These are phyloP conservation scores for Tripterygium wilfordii DNA, from an alignment of 177 flowering plant genomes.

Conservation along the genomic window DNA sequence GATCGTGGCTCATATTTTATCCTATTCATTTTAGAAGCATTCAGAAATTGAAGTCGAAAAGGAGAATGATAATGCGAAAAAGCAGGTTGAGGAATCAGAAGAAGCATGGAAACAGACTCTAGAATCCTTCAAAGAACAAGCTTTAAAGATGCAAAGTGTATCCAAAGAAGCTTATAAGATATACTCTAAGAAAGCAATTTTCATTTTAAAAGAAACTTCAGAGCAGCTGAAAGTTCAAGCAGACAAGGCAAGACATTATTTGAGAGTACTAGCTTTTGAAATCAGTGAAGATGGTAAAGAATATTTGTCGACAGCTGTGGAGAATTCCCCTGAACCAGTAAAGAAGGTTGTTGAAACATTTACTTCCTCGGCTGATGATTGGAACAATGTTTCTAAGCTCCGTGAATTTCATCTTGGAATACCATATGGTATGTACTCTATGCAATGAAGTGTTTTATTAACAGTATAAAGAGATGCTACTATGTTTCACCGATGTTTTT, in stretches of 20 bases:
- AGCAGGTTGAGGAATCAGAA: conserved; percentile 41
- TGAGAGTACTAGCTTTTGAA: conserved; percentile 51
- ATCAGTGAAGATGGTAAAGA: conserved; percentile 57
- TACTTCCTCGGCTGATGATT: conserved; percentile 47
- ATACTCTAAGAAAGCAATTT: conserved; percentile 61
- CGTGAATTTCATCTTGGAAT: conserved; percentile 84
- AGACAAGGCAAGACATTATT: conserved; percentile 64
- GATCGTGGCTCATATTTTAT: no score
- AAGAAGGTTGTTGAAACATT: conserved; percentile 79
- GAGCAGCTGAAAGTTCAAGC: conserved; percentile 71
- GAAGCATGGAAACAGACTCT: conserved; percentile 68
- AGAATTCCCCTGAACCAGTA: conserved; percentile 70
- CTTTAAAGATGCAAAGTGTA: conserved; percentile 66
- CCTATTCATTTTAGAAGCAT: no score
- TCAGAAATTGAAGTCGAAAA: conserved; percentile 58
- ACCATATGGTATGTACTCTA: conserved; percentile 75
- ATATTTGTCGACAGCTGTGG: conserved; percentile 54
- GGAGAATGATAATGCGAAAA: conserved; percentile 25
- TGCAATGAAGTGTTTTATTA: no score
- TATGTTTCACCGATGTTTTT: no score
- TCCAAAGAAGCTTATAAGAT: conserved; percentile 82
- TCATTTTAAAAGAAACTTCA: conserved; percentile 55
- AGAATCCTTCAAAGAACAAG: conserved; percentile 61
- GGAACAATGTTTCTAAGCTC: conserved; percentile 47
- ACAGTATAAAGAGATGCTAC: no score